Base-by-base conservation (phyloP, 106 monocot genomes). In the Triglochin maritima region DNA sequence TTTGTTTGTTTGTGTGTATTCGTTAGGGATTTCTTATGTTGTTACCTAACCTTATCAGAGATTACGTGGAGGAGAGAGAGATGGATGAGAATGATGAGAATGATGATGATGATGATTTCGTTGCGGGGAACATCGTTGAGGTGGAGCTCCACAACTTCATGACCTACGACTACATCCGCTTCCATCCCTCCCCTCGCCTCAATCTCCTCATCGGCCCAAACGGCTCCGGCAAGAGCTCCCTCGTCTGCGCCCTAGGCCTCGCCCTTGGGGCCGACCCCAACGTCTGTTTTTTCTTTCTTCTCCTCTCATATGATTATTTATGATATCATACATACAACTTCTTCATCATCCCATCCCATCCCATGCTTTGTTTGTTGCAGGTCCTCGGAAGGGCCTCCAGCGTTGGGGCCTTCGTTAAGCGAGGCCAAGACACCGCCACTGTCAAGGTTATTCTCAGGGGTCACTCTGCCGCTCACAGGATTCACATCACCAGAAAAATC, bases 61-160 rank as follows among this genome's bases (percentile, higher is more conserved):
- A 29, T 29, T 29, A 29, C 1, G 29, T 29, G 29, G 29, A 29
- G 29, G 29, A 29, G 29, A 29, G 29, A 1, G 29, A 29, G 29
- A 29, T 0, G 0, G 29, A 29, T 29, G 29, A 29, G 29, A 29
- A 29, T 29, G 29, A 29, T 29, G 29, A 29, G 29, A 29, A 29
- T 29, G 29, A 29, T 29, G 29, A 29, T 29, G 29, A 29, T 29
- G 29, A 29, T 29, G 29, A 29, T 29, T 29, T 29, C 29, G 29
- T 29, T 29, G 29, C 96, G 8, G 96, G 96, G n/a, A 98, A 91
- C 74, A 98, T 98, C 66, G 71, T 82, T 45, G 96, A 98, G 79
- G 92, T 98, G 64, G 96, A 91, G 75, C 80, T 98, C 54, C 80
- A 80, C 75, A 98, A 98, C 70, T 98, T 98, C 74, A 98, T 98